Evolutionary conservation across 78 protist species (phyloP), one percentile per base, ranked within the genome.

Genomic region (Polysphondylium violaceum): DNA sequence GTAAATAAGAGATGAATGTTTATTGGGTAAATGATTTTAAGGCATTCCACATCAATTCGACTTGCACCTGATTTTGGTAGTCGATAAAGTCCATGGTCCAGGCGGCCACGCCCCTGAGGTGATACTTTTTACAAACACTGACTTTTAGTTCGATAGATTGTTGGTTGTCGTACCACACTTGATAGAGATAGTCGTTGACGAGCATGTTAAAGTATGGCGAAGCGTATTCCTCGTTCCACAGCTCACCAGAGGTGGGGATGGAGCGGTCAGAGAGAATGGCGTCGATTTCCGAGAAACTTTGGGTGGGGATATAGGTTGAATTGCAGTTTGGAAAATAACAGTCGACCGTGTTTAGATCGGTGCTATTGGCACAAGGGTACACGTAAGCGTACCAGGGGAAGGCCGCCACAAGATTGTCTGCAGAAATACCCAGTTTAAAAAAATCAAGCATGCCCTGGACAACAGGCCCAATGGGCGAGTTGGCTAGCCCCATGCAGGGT

Each of bases 321-420:
- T n/a, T n/a, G n/a, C n/a, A n/a, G n/a, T n/a, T n/a, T n/a, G n/a
- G n/a, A n/a, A n/a, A n/a, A n/a, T n/a, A n/a, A n/a, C n/a, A n/a
- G n/a, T n/a, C n/a, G n/a, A n/a, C n/a, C n/a, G n/a, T 8, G 69
- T 16, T 63, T n/a, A 35, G 3, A 35, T 16, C 27, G 2, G 72
- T 43, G 8, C 5, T 25, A 56, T 25, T 25, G 5, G 21, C 16
- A 56, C 63, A 56, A 17, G 8, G 7, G 16, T 56, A 56, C 23
- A 51, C 31, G 16, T 92, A 92, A 1, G 91, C 95, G 23, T 92
- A 92, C 83, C 83, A 92, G 14, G 95, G 95, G 4, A 92, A 40
- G 0, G 87, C 95, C 76, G 81, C 71, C n/a, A 92, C 85, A 14
- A 92, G 35, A 29, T 71, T 63, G 41, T 38, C 38, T 0, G 64